Percentiles rank a stretch among this genome's conserved stretches.
phyloP scores from a whole-genome alignment of 2,329 filamentous ascomycete genomes.

The Neonectria magnoliae region DNA sequence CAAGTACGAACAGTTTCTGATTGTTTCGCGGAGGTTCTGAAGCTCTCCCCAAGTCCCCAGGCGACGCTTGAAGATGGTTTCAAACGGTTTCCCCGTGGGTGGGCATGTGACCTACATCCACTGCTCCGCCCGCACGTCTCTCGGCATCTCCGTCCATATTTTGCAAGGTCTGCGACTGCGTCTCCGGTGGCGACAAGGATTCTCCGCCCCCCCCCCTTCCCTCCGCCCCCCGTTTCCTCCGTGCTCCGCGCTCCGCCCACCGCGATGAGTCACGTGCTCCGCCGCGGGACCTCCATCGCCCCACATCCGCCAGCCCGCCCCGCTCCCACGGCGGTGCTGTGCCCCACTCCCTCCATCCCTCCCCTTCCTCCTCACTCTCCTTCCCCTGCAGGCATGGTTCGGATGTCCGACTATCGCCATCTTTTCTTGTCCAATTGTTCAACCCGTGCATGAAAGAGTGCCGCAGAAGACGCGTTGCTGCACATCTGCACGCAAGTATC shows the following conservation, averaged over 20 bases:
- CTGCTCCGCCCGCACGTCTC: conserved; percentile 1
- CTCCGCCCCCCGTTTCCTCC: background rate
- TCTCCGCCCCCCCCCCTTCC: conserved; percentile 4
- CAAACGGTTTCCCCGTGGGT: background rate
- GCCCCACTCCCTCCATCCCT: conserved; percentile 16
- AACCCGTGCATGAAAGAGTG: background rate
- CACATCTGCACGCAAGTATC: conserved; percentile 4
- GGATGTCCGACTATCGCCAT: conserved; percentile 2
- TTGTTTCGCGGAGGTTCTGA: background rate
- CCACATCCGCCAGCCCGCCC: conserved; percentile 25
- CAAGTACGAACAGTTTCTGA: background rate
- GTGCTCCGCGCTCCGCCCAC: conserved; percentile 16
- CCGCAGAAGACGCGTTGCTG: background rate
- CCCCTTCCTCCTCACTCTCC: background rate
- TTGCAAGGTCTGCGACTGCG: background rate
- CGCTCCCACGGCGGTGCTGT: conserved; percentile 6
- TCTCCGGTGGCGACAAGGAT: conserved; percentile 14
- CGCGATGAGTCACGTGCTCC: conserved; percentile 39
- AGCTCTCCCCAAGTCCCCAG: too few relatives aligned
- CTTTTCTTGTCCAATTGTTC: background rate
- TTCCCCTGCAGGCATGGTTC: conserved; percentile 14
- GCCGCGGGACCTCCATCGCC: conserved; percentile 25
- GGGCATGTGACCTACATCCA: background rate
- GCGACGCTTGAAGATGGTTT: background rate
- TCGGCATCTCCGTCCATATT: conserved; percentile 5